Percentiles rank a stretch among this genome's conserved stretches.
Conservation (phyloP, 768 basidiomycete species). For the Termitomyces sp. region DNA sequence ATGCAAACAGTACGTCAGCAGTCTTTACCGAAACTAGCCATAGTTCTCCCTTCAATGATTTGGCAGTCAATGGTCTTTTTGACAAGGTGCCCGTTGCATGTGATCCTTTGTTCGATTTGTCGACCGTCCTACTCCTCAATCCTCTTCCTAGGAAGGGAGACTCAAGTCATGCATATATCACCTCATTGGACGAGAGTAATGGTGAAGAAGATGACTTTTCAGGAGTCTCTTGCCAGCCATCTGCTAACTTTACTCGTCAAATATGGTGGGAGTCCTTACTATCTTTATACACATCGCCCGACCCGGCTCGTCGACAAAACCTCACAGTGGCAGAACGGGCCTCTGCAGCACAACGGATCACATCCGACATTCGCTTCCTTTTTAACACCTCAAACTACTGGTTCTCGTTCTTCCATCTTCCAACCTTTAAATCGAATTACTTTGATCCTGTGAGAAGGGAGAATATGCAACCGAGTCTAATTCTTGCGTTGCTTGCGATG, state of each 20-base stretch:
- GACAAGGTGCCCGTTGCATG: conserved; percentile 4
- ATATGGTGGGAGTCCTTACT: conserved; percentile 78
- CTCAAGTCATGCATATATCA: conserved; percentile 7
- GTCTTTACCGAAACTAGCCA: neutral
- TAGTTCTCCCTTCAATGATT: neutral
- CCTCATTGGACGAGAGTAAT: conserved; percentile 17
- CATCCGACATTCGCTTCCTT: conserved; percentile 55
- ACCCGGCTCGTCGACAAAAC: conserved; percentile 23
- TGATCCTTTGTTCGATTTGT: conserved; percentile 15
- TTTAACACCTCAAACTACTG: conserved; percentile 64
- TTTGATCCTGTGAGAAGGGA: conserved; percentile 48
- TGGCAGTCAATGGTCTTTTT: neutral
- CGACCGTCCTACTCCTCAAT: conserved; percentile 12
- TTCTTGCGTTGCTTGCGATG: conserved; percentile 58
- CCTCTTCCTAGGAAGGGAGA: neutral
- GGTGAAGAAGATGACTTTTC: conserved; percentile 14
- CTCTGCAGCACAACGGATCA: conserved; percentile 37
- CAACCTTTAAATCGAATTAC: conserved; percentile 57
- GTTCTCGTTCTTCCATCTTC: conserved; percentile 71
- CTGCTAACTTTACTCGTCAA: conserved; percentile 61
- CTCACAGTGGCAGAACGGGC: conserved; percentile 41
- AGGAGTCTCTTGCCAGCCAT: conserved; percentile 51
- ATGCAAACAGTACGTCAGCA: neutral
- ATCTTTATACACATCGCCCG: conserved; percentile 41
- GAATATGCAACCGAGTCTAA: conserved; percentile 61